Evolutionary conservation across 768 basidiomycete genomes (phyloP).

Genomic region (Neoboletus subvelutipes): DNA sequence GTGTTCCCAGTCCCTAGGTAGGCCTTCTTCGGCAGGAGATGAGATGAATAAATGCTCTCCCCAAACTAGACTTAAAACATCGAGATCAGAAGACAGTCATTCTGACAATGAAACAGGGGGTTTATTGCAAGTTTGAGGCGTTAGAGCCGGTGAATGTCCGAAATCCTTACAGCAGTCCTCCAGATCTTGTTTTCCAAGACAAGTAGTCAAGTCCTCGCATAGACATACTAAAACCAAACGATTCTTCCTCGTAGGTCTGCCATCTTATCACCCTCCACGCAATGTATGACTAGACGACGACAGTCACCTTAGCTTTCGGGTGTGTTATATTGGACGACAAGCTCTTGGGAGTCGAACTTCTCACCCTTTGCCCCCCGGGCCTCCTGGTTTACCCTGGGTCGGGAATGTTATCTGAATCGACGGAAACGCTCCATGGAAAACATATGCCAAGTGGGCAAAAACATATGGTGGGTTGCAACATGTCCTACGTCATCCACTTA

Average conservation of each 20-base stretch:
- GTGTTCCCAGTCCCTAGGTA: not conserved
- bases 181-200: no score
- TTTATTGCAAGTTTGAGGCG: no score
- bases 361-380: slow-evolving; percentile 8
- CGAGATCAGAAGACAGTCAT: no score
- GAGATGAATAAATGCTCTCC: not conserved
- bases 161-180: not conserved
- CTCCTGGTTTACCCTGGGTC: slow-evolving; percentile 9
- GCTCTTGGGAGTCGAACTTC: not conserved
- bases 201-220: not conserved
- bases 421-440: not conserved
- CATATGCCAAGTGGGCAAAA: slow-evolving; percentile 11
- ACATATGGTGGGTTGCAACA: not conserved
- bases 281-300: slow-evolving; percentile 2
- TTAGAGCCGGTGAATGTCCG: not conserved
- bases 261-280: not conserved
- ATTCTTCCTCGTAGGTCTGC: not conserved
- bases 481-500: not conserved
- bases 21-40: not conserved
- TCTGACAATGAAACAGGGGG: not conserved
- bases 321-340: not conserved
- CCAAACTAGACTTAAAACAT: no score
- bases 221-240: not conserved
- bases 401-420: slow-evolving; percentile 6
- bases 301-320: not conserved